Evolutionary conservation across 306 rosid genomes (phyloP), one percentile per base, ranked within the genome.

Genomic region (Dalbergia cochinchinensis): DNA sequence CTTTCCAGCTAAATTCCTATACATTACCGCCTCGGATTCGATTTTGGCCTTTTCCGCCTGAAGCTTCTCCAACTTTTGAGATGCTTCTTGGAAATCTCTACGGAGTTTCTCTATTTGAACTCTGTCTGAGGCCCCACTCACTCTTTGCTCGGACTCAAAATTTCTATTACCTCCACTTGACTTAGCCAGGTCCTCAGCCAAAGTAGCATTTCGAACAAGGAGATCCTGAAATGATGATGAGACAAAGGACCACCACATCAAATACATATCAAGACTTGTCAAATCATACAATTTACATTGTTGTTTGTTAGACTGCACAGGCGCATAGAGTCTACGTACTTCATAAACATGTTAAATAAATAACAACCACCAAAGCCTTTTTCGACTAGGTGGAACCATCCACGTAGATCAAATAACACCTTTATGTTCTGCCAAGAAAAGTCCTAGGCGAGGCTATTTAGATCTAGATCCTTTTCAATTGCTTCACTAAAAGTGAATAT

Each of bases 101-200:
- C 85, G 94, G 18, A 95, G 88, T 33, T 84, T 88, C 87, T 95
- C 98, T 33, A 88, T 78, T 77, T 88, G 94, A 55, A 91, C 85
- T 80, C 92, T 88, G 11, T 91, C 97, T 8, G 88, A 77, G 65
- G 87, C 88, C 51, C 90, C 85, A 62, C 96, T 78, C 45, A 37
- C 89, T 82, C 91, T 88, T 75, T 78, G 96, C 80, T 90, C 97
- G 22, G 89, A 73, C 71, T 63, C 80, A 10, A 76, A 81, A 67
- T 81, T 80, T 64, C 78, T 82, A 11, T 20, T 64, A 7, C 76
- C 87, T 37, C 86, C 90, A 64, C 97, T 90, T 11, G 88, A 84
- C 71, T 87, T 89, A 15, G 96, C 88, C 65, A 91, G 70, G 68
- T 90, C 93, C 88, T 91, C 98, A 5, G 99, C 98, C 96, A 93